Conservation (phyloP, 192 early-diverging fungal genomes). For the Coemansia sp. region DNA sequence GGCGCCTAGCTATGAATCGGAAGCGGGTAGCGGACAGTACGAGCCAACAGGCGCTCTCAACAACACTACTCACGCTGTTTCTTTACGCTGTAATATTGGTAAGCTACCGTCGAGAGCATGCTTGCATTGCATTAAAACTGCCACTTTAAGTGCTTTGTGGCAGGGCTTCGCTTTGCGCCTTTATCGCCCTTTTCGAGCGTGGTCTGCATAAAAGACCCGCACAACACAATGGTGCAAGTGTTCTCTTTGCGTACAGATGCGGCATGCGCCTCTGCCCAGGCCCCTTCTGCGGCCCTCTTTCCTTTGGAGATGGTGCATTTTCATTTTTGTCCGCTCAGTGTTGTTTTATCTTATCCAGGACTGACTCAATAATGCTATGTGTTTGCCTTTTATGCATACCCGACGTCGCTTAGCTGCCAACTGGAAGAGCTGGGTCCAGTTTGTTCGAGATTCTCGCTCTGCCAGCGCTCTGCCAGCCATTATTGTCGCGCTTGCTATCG, state of each 20-base stretch:
- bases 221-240: too few relatives aligned
- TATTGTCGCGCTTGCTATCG: conserved; percentile 18
- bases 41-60: not conserved
- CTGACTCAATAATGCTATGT: too few relatives aligned
- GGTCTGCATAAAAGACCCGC: too few relatives aligned
- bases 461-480: conserved; percentile 38
- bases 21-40: not conserved
- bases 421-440: conserved; percentile 35
- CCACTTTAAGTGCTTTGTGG: too few relatives aligned
- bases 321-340: not conserved
- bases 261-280: too few relatives aligned
- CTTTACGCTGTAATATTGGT: not conserved
- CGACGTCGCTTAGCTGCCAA: conserved; percentile 20
- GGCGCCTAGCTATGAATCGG: not conserved
- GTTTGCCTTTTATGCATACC: not conserved
- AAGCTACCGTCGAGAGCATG: too few relatives aligned
- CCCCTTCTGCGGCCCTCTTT: too few relatives aligned
- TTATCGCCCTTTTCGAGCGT: too few relatives aligned
- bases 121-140: too few relatives aligned
- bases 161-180: too few relatives aligned
- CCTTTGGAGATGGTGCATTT: too few relatives aligned
- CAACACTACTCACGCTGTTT: not conserved
- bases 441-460: conserved; percentile 11
- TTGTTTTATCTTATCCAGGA: not conserved
- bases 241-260: too few relatives aligned